These are phyloP conservation scores for Huntiella savannae DNA, from an alignment of 2,329 filamentous ascomycete species.

Conservation along the genomic window DNA sequence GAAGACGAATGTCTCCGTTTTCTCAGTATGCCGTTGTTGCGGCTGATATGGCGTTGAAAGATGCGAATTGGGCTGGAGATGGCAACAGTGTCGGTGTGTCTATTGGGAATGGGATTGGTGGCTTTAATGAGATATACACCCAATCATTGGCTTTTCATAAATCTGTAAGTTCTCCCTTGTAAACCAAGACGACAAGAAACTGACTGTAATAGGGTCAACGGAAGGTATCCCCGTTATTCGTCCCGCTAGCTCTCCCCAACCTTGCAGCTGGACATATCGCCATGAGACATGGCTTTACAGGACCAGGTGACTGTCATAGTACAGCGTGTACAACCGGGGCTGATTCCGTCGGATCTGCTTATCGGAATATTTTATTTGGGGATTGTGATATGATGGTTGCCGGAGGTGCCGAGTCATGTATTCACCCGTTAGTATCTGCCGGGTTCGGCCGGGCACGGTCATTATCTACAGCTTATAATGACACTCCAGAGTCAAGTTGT, in stretches of 20 bases:
- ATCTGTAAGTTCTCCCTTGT: constrained; percentile 32
- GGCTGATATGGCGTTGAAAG: constrained; percentile 63
- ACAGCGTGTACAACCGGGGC: constrained; percentile 94
- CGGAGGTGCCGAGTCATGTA: constrained; percentile 88
- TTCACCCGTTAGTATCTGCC: constrained; percentile 81
- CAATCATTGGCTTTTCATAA: constrained; percentile 60
- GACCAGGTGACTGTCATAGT: constrained; percentile 80
- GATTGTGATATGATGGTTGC: constrained; percentile 92
- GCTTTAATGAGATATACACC: constrained; percentile 74
- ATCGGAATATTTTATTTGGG: constrained; percentile 76
- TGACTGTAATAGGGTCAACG: constrained; percentile 54
- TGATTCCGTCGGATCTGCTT: constrained; percentile 84
- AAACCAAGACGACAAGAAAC: background rate
- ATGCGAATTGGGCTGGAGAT: constrained; percentile 61
- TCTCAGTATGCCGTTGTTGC: constrained; percentile 82
- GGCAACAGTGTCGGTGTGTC: constrained; percentile 59
- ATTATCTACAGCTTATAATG: constrained; percentile 63
- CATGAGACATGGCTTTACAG: constrained; percentile 76
- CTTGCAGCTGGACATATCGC: constrained; percentile 86
- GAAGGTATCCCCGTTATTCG: constrained; percentile 84
- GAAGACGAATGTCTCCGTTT: constrained; percentile 74
- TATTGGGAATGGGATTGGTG: constrained; percentile 87
- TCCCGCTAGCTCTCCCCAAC: constrained; percentile 85
- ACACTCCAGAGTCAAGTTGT: constrained; percentile 49
- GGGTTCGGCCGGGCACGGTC: constrained; percentile 81